Conservation (phyloP, 805 yeast genomes). For the Suhomyces xylopsoci region DNA sequence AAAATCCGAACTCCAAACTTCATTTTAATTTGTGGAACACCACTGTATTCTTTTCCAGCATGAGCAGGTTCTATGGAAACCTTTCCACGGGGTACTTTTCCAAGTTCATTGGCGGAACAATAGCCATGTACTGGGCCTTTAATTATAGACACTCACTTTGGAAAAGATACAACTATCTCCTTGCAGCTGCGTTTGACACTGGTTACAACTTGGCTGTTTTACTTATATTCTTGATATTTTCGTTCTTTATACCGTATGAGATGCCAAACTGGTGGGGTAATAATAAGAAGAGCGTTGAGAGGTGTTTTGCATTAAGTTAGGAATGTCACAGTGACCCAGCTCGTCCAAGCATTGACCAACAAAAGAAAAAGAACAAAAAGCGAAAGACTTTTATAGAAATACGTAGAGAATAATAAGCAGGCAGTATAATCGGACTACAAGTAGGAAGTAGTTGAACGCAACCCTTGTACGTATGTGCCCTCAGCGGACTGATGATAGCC, state of each 20-base stretch:
- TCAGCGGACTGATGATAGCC: too few relatives aligned
- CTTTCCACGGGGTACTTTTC: conserved; percentile 49
- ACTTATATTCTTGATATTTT: conserved; percentile 34
- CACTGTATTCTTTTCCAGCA: conserved; percentile 47
- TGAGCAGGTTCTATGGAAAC: conserved; percentile 49
- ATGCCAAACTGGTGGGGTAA: conserved; percentile 54
- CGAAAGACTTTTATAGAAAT: too few relatives aligned
- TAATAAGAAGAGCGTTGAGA: conserved; percentile 39
- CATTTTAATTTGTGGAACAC: conserved; percentile 43
- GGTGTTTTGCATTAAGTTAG: conserved; percentile 39
- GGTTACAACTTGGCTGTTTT: conserved; percentile 46
- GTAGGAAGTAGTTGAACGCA: too few relatives aligned
- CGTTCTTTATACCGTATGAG: conserved; percentile 17
- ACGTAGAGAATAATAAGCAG: too few relatives aligned
- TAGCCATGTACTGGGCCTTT: conserved; percentile 45
- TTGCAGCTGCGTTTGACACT: conserved; percentile 52
- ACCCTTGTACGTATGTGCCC: too few relatives aligned
- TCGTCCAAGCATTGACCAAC: too few relatives aligned
- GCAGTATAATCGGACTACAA: too few relatives aligned
- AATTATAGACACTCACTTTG: conserved; percentile 38
- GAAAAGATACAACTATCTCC: conserved; percentile 44
- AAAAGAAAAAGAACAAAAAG: too few relatives aligned
- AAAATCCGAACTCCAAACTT: conserved; percentile 20
- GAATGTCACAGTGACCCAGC: too few relatives aligned
- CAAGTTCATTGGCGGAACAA: conserved; percentile 46